phyloP scores from a whole-genome alignment of 805 yeast genomes.

The Candida palmyrensis region DNA sequence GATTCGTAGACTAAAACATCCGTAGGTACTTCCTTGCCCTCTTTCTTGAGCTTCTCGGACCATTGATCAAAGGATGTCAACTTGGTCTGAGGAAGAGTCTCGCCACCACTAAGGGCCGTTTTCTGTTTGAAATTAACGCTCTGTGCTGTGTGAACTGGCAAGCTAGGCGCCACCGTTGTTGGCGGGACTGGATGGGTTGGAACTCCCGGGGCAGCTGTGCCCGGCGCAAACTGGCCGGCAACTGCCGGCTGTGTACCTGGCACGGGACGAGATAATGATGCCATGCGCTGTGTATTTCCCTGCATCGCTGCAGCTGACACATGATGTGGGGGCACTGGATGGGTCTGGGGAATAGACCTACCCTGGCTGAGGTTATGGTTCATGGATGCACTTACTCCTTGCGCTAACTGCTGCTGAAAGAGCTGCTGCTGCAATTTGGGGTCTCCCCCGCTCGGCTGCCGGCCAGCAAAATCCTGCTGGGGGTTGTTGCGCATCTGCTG shows the following conservation, averaged over 20 bases:
- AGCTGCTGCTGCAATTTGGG: conserved; percentile 7
- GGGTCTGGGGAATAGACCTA: conserved; percentile 7
- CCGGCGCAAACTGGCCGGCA: conserved; percentile 17
- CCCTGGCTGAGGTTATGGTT: conserved; percentile 7
- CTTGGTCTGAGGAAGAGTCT: conserved; percentile 16
- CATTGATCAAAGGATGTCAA: conserved; percentile 39
- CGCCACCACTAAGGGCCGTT: background rate
- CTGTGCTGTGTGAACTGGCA: conserved; percentile 3
- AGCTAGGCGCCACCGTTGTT: background rate
- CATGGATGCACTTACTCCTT: background rate
- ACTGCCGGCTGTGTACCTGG: conserved; percentile 26
- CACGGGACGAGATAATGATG: too few species aligned
- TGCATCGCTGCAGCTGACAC: background rate
- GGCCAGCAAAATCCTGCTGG: conserved; percentile 1
- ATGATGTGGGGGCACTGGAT: conserved; percentile 5
- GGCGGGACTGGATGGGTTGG: conserved; percentile 1
- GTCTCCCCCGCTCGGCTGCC: conserved; percentile 3
- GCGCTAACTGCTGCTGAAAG: conserved; percentile 3
- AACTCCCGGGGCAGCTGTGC: background rate
- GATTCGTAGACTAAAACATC: conserved; percentile 55
- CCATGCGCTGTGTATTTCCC: conserved; percentile 21
- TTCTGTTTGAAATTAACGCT: conserved; percentile 1
- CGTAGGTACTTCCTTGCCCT: conserved; percentile 38
- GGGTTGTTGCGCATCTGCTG: conserved; percentile 2
- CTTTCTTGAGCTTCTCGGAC: conserved; percentile 44